Evolutionary conservation across 352 stramenopile genomes (phyloP), one percentile per base, ranked within the genome.

Genomic region (Pythium angustatum): DNA sequence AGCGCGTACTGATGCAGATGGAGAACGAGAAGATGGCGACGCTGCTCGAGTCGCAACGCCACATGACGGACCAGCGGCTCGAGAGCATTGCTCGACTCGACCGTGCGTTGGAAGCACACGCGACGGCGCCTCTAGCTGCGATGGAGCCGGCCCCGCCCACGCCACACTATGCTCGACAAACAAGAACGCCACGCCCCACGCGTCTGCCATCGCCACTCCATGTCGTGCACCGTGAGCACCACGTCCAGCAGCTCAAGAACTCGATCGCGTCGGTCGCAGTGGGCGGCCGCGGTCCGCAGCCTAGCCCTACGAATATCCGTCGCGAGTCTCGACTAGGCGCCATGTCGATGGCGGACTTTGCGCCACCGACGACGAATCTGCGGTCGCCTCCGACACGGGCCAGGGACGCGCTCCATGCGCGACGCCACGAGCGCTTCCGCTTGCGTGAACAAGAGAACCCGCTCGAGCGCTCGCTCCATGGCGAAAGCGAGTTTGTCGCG

Each of bases 1-100:
- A 93, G 31, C 75, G 81, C 36, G 69, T 74, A 34, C 60, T 87
- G 28, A 62, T 91, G 51, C 82, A 91, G 56, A 64, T 91, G 38
- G 84, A 93, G 48, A 93, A 91, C 40, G 84, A 93, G 64, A 81
- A 81, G 40, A 85, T 90, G 76, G 73, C 73, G 9, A 82, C 60
- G 44, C 66, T 88, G 21, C 69, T 93, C 28, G 82, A 91, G 34
- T 69, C 78, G 0, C 79, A 92, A 55, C 75, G 81, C 17, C 76
- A 75, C 14, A 65, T 88, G 24, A 80, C 81, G 5, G 83, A 88
- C 34, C 74, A 87, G 51, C 73, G 86, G 21, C 61, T 75, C 1
- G 77, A 88, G 26, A 62, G 51, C 9, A 62, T 68, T 22, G 61
- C 31, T 9, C 51, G 54, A 11, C 21, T 68, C 10, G 63, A 69